Evolutionary conservation across 164 flowering plant genomes (phyloP), one percentile per base, ranked within the genome.

Genomic region (Kingdonia uniflora): DNA sequence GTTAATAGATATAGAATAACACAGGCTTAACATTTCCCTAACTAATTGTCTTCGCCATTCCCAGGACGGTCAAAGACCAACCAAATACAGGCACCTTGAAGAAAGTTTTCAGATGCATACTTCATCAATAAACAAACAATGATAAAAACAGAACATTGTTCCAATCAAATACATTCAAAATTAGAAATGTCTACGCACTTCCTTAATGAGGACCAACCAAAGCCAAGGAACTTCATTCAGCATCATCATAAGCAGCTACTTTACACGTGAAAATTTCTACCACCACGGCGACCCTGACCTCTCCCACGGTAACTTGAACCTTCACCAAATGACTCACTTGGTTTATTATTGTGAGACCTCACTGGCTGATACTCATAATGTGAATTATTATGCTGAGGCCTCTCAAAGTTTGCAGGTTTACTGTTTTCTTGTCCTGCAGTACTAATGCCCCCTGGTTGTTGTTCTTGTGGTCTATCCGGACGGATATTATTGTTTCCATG

Each of bases 321-420:
- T 52, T 73, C 78, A 15, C 57, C 65, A 56, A 42, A 35, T 22
- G 56, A 50, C 37, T 68, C 61, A 40, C 51, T 62, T 3, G 65
- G 44, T 59, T 68, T 79, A 49, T 59, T 63, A 53, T 60, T 66
- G 53, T 68, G 55, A 1, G 79, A 67, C 54, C 77, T 82, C 51
- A 79, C 80, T 21, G 86, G 92, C 65, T 82, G 91, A 69, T 89
- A 89, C 55, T 86, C 95, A 42, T 68, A 80, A 51, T 83, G 89
- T 19, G 72, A 52, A 66, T 67, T 72, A 29, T 65, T 72, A 29
- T 65, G 77, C 69, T 78, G 72, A 56, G 65, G 73, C 60, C 76
- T 80, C 5, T 82, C 89, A 33, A 77, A 65, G 64, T 60, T 70
- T 42, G 61, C 42, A 63, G 83, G 68, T 64, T 61, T 59, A 52